phyloP scores from a whole-genome alignment of 192 early-diverging fungal species.

The Lunasporangiospora selenospora region DNA sequence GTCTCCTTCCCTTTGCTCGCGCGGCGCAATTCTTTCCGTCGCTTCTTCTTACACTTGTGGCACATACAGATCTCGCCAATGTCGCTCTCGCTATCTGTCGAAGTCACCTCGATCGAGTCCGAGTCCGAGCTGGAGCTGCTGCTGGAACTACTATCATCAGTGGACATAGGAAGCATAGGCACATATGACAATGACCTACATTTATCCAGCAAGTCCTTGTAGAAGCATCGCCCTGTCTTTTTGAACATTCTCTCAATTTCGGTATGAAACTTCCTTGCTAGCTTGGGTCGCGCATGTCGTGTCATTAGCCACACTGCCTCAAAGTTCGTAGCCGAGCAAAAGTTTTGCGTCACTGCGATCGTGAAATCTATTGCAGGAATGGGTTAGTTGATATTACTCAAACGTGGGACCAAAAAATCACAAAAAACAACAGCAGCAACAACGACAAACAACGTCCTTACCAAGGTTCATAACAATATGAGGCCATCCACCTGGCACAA shows the following conservation, averaged over 20 bases:
- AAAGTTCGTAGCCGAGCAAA: conserved; percentile 68
- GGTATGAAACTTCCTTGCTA: conserved; percentile 53
- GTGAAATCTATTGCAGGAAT: conserved; percentile 62
- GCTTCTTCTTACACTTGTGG: conserved; percentile 60
- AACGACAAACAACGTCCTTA: conserved; percentile 11
- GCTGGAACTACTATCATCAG: conserved; percentile 51
- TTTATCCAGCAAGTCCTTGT: conserved; percentile 45
- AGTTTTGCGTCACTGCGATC: conserved; percentile 84
- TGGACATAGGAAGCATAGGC: conserved; percentile 51
- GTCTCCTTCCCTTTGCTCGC: conserved; percentile 7
- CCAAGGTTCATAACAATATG: conserved; percentile 84
- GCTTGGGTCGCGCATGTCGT: conserved; percentile 59
- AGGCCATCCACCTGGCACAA: conserved; percentile 83
- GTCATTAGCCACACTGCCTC: conserved; percentile 74
- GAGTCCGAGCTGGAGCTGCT: conserved; percentile 46
- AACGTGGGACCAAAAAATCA: too few relatives aligned
- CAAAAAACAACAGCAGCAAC: not conserved
- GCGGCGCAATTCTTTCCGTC: conserved; percentile 46
- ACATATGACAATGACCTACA: conserved; percentile 50
- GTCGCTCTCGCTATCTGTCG: conserved; percentile 58
- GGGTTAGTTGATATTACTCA: too few relatives aligned
- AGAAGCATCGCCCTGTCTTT: conserved; percentile 42
- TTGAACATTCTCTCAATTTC: conserved; percentile 47
- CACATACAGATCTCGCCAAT: conserved; percentile 65
- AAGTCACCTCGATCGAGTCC: conserved; percentile 30